Evolutionary conservation across 2,329 filamentous ascomycete genomes (phyloP).

Genomic region (Eurotiales sp.): DNA sequence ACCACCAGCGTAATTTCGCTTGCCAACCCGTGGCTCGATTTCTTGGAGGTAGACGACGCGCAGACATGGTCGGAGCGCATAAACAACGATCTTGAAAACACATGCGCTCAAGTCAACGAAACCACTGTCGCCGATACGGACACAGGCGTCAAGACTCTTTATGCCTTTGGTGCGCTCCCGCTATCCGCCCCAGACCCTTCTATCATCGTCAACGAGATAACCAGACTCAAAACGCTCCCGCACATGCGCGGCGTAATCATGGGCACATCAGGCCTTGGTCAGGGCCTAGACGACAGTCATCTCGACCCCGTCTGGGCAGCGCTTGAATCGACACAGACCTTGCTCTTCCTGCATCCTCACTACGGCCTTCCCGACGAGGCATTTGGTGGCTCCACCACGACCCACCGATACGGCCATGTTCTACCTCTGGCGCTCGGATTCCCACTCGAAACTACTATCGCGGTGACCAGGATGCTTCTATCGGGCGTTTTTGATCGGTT

Average conservation of each 20-base stretch:
- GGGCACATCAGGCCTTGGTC: conserved; percentile 75
- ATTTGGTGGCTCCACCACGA: conserved; percentile 70
- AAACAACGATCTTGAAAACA: conserved; percentile 72
- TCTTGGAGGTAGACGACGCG: conserved; percentile 61
- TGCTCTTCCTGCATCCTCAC: conserved; percentile 86
- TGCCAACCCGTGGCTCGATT: conserved; percentile 93
- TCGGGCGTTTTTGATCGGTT: conserved; percentile 79
- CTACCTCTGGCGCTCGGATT: conserved; percentile 82
- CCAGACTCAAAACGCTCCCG: conserved; percentile 57
- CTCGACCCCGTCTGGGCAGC: conserved; percentile 70
- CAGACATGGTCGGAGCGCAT: conserved; percentile 61
- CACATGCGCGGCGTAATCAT: conserved; percentile 83
- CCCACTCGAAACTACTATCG: conserved; percentile 89
- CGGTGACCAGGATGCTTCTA: conserved; percentile 82
- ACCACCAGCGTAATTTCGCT: conserved; percentile 80
- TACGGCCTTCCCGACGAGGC: conserved; percentile 80
- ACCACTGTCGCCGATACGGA: conserved; percentile 18
- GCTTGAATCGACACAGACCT: conserved; percentile 60
- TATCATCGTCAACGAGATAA: conserved; percentile 61
- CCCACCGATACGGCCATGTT: conserved; percentile 77
- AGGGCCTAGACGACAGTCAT: conserved; percentile 72
- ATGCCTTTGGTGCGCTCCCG: conserved; percentile 78
- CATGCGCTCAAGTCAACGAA: conserved; percentile 55
- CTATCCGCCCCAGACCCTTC: conserved; percentile 62
- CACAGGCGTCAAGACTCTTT: conserved; percentile 56